Conservation (phyloP, 2,329 filamentous ascomycete species). For the Neonectria hederae region DNA sequence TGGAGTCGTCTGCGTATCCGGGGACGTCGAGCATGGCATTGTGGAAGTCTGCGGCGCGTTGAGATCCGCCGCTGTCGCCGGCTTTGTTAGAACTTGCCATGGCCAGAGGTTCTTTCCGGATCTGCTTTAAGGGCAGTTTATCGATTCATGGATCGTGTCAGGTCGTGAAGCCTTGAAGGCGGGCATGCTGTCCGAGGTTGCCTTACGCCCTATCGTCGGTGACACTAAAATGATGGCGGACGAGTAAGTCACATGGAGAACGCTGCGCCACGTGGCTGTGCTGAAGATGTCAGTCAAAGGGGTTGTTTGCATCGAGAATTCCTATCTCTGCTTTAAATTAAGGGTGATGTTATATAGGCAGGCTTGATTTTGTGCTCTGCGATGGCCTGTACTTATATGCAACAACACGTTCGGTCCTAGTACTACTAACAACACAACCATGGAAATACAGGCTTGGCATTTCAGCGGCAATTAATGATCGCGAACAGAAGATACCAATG, state of each 20-base stretch:
- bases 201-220: neutral
- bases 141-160: too few relatives aligned
- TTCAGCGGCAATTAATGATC: neutral
- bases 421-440: neutral
- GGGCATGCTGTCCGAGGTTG: neutral
- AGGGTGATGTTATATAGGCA: neutral
- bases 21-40: conserved; percentile 41
- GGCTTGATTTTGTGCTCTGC: neutral
- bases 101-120: too few relatives aligned
- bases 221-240: conserved; percentile 6
- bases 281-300: neutral
- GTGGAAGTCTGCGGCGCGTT: conserved; percentile 41
- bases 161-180: neutral
- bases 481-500: neutral
- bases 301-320: neutral
- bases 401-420: neutral
- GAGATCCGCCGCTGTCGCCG: conserved; percentile 26
- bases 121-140: too few relatives aligned
- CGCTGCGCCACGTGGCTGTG: conserved; percentile 25
- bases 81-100: conserved; percentile 17
- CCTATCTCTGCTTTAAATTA: neutral
- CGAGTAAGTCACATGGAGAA: conserved; percentile 15
- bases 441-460: neutral
- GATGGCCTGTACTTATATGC: neutral
- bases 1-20: conserved; percentile 44